Percentiles rank a stretch among this genome's conserved stretches.
phyloP scores from a whole-genome alignment of 192 early-diverging fungal species.

The Thamnidium elegans region DNA sequence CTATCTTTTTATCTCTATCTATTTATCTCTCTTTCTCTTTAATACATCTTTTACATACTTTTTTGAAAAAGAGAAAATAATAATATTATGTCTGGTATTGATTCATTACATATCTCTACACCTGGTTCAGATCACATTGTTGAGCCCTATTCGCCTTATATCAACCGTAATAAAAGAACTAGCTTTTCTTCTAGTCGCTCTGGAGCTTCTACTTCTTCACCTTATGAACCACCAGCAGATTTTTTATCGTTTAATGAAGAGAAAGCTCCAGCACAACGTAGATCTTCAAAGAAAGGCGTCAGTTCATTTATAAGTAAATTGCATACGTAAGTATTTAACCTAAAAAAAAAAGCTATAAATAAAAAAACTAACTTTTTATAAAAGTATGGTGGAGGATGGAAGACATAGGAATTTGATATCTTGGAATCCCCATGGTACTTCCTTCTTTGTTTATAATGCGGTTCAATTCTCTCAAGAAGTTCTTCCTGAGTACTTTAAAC shows the following conservation, averaged over 20 bases:
- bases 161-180: neutral
- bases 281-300: conserved; percentile 20
- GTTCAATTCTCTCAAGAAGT: conserved; percentile 85
- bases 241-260: conserved; percentile 5
- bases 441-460: conserved; percentile 90
- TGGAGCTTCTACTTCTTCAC: neutral
- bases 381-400: conserved; percentile 80
- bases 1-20: no score
- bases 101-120: conserved; percentile 6
- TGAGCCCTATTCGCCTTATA: no score
- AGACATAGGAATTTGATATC: conserved; percentile 84
- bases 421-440: conserved; percentile 82
- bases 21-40: no score
- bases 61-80: no score
- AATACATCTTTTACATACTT: no score
- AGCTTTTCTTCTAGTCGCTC: conserved; percentile 4
- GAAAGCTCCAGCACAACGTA: neutral
- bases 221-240: neutral
- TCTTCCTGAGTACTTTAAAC: conserved; percentile 88
- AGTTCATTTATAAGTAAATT: conserved; percentile 25
- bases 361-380: neutral
- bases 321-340: neutral
- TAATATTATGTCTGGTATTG: neutral
- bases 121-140: neutral
- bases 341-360: no score